Conservation (phyloP, 148 eudicot species). For the Chenopodium formosanum region DNA sequence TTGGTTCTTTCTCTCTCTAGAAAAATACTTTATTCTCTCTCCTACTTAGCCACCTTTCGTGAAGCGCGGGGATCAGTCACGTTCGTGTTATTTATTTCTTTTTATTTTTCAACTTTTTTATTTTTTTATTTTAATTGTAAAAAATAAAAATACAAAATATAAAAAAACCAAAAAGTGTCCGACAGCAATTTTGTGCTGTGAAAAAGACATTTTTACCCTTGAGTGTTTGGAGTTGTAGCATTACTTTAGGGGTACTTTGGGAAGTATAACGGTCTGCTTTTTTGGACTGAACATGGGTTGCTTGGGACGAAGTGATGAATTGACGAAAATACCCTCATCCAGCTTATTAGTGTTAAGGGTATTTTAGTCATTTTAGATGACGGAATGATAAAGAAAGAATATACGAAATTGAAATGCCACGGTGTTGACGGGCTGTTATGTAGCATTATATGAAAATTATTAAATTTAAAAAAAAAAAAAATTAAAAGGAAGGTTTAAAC, state of each 20-base stretch:
- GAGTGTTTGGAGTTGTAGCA: neutral
- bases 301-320: neutral
- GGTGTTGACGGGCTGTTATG: conserved; percentile 40
- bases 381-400: conserved; percentile 21
- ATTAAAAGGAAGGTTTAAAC: neutral
- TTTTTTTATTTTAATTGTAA: neutral
- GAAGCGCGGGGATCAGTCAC: conserved; percentile 55
- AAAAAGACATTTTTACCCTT: conserved; percentile 16
- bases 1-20: conserved; percentile 22
- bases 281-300: conserved; percentile 27
- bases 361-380: conserved; percentile 14
- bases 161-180: neutral
- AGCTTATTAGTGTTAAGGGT: neutral
- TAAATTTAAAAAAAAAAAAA: neutral
- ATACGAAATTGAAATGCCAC: conserved; percentile 53
- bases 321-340: conserved; percentile 17
- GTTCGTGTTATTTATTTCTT: conserved; percentile 30
- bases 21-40: conserved; percentile 23
- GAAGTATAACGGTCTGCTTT: conserved; percentile 38
- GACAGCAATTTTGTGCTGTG: neutral
- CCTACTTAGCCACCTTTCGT: conserved; percentile 27
- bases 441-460: neutral
- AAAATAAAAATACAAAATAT: neutral
- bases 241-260: conserved; percentile 27
- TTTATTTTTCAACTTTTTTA: conserved; percentile 1